Evolutionary conservation across 768 basidiomycete species (phyloP).

Genomic region (Lyophyllum semitale): DNA sequence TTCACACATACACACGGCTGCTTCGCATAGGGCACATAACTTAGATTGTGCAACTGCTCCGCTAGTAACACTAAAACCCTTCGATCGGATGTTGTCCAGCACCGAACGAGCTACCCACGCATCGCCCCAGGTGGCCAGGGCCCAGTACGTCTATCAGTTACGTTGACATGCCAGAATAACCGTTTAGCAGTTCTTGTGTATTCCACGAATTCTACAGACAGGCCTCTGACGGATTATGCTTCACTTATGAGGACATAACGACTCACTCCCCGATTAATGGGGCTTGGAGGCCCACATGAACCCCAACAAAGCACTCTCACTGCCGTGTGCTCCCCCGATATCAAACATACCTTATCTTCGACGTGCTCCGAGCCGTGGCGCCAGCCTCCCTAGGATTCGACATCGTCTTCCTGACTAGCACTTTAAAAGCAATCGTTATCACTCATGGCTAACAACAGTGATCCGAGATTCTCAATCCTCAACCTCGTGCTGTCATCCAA

Average conservation of each 20-base stretch:
- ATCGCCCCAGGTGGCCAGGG: no score
- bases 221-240: no score
- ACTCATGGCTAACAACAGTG: neutral
- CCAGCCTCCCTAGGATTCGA: neutral
- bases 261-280: no score
- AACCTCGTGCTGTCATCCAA: no score
- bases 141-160: neutral
- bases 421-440: neutral
- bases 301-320: neutral
- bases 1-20: slow-evolving; percentile 3
- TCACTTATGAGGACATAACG: no score
- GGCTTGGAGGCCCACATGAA: neutral
- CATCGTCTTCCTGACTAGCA: neutral
- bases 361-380: neutral
- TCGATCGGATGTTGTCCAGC: neutral
- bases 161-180: neutral
- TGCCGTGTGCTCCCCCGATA: neutral
- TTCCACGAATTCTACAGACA: neutral
- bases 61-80: neutral
- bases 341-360: neutral
- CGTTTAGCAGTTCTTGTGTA: neutral
- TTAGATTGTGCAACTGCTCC: neutral
- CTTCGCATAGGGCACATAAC: neutral
- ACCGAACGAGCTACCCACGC: neutral
- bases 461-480: neutral